Evolutionary conservation across 345 rosid genomes (phyloP).

Genomic region (Citrus sp.): DNA sequence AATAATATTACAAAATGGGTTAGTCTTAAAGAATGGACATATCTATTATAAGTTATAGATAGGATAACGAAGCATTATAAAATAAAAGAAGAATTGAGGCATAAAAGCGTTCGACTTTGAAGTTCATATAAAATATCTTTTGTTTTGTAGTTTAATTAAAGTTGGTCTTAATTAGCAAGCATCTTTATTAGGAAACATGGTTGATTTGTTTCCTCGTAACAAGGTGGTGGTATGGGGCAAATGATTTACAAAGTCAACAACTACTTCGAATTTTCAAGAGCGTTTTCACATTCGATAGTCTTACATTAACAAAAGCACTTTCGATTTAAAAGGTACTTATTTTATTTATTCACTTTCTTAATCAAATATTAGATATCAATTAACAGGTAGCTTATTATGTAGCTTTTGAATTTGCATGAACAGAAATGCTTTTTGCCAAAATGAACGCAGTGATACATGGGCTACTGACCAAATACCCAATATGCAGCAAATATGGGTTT

Average conservation of each 20-base stretch:
- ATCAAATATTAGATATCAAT: not conserved
- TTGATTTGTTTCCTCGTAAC: no score
- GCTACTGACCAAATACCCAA: not conserved
- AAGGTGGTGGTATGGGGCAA: constrained; percentile 1
- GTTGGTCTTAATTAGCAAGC: no score
- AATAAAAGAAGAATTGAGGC: not conserved
- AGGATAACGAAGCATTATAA: not conserved
- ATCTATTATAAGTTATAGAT: not conserved
- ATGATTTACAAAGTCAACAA: constrained; percentile 6
- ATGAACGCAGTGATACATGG: not conserved
- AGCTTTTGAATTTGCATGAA: not conserved
- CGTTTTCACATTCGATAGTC: not conserved
- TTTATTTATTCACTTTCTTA: not conserved
- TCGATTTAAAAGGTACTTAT: not conserved
- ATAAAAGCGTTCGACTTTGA: not conserved
- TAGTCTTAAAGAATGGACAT: not conserved
- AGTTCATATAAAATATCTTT: no score
- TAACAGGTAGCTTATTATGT: not conserved
- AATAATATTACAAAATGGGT: not conserved
- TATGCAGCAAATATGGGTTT: no score
- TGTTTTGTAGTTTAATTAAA: no score
- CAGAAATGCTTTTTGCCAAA: not conserved
- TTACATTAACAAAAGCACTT: not conserved
- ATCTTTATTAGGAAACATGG: no score
- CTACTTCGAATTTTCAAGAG: not conserved